Evolutionary conservation across 2,329 filamentous ascomycete genomes (phyloP), one percentile per base, ranked within the genome.

Genomic region (Calonectria pauciramosa): DNA sequence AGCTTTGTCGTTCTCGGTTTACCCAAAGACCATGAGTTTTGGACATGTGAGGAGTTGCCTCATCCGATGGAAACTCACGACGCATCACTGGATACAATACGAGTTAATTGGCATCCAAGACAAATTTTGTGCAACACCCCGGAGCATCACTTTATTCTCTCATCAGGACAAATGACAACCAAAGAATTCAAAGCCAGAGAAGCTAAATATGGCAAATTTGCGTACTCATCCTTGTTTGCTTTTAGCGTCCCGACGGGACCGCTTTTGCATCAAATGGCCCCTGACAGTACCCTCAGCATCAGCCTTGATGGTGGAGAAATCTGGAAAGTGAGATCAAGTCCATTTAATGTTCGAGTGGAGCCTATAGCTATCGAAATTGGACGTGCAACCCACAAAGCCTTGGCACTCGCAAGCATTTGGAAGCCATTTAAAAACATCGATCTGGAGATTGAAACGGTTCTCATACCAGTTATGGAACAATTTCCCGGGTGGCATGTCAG

Each of bases 161-260:
- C 73, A 2, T 65, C 75, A 2, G 75, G 72, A 11, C 75, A 75
- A 41, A 73, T 73, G 71, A 76, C 74, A 2, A 76, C 72, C 0
- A 70, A 71, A 28, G 34, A 52, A 8, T 72, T 74, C 49, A 77
- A 77, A 26, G 73, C 65, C 3, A 72, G 71, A 47, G 71, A 75
- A 38, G 84, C 86, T 2, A 87, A 87, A 73, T 87, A 87, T 71
- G 81, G 83, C 49, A 87, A 87, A 72, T 85, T 87, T 56, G 86
- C 85, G 7, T 87, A 88, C 77, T 88, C 86, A 0, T 88, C 86
- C 1, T 75, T 85, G 0, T 88, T 88, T 67, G 83, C 79, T 1
- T 88, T 88, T 65, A 84, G 82, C 44, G 85, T 87, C 1, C 85
- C 85, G 0, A 82, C 80, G 0, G 86, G 85, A 69, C 82, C 59